Evolutionary conservation across 345 rosid genomes (phyloP), one percentile per base, ranked within the genome.

Genomic region (Rhizophora apiculata): DNA sequence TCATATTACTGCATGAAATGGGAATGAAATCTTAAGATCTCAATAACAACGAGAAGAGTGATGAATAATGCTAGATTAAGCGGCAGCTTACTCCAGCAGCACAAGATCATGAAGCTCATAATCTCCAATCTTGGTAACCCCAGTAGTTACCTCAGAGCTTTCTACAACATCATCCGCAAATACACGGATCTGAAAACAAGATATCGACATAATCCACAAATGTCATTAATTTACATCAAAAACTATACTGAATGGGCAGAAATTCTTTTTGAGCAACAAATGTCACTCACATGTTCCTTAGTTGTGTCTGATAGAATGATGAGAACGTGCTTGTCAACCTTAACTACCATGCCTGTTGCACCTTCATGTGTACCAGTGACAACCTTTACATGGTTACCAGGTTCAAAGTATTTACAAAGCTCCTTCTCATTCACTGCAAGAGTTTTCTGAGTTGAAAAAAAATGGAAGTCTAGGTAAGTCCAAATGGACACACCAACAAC

Each of bases 71-170:
- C 59, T 49, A 60, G 52, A 60, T 58, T 8, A n/a, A 63, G 55
- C 63, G 57, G 74, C 27, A 36, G 24, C 98, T 80, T 87, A 95
- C 99, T 92, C 99, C 68, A 95, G 77, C 49, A 88, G 80, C 71
- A 92, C 98, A 78, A 95, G 94, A 75, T 95, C 99, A 79, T 85
- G 98, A 75, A 95, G 97, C 84, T 95, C 99, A 60, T 84, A 95
- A 61, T 90, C 96, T 62, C 98, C 97, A 55, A 92, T 82, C 79
- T 87, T 90, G 61, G 96, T 88, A 64, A 90, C 71, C 65, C 97
- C 98, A 72, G 98, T 83, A 37, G 97, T 88, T 66, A 95, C 98
- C 87, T 92, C 99, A 49, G 97, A 92, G 77, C 97, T 95, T 82
- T 88, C 94, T 65, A 92, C 98, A 73, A 92, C 99, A 75, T 90